Base-by-base conservation (phyloP, 768 basidiomycete genomes). In the Ramaria rubella region DNA sequence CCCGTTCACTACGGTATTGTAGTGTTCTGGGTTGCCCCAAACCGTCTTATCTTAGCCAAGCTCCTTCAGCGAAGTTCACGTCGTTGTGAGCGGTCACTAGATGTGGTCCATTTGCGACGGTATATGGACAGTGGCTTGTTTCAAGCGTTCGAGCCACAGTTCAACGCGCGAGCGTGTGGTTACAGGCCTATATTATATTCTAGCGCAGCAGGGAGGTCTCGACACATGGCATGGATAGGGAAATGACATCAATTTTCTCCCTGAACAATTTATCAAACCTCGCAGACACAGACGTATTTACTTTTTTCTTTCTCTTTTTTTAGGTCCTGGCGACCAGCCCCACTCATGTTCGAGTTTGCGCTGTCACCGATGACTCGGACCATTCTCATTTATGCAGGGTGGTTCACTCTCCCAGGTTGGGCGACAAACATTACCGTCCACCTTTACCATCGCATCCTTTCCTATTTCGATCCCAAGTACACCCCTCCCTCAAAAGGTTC, bases 331-430 rank as follows among this genome's bases (percentile, higher is more conserved):
- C 24, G 29, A 12, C 30, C 24, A 8, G 49, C 19, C 33, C 2
- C 40, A 11, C 40, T 33, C n/a, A 57, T 58, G 51, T 15, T 52
- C 40, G 4, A 57, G 24, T 5, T 50, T 15, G 49, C 55, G 24
- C 34, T 51, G 17, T 40, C 56, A n/a, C 43, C 55, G 4, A 44
- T 56, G 46, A n/a, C 49, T 12, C n/a, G 51, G 57, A 33, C 59
- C 26, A 45, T 54, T 27, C 43, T 59, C 3, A 34, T 55, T 42
- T 59, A 58, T 36, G 34, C 36, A 11, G 59, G 59, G 27, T 59
- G 59, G 59, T 57, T 56, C 33, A 33, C 51, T 42, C 43, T 59
- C 19, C 59, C 59, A 34, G 49, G 46, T 19, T 46, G 40, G 27
- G 42, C 52, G 3, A 56, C 59, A 19, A 40, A 44, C 24, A 27